Base-by-base conservation (phyloP, 768 basidiomycete species). In the Macrolepiota fuliginosa region DNA sequence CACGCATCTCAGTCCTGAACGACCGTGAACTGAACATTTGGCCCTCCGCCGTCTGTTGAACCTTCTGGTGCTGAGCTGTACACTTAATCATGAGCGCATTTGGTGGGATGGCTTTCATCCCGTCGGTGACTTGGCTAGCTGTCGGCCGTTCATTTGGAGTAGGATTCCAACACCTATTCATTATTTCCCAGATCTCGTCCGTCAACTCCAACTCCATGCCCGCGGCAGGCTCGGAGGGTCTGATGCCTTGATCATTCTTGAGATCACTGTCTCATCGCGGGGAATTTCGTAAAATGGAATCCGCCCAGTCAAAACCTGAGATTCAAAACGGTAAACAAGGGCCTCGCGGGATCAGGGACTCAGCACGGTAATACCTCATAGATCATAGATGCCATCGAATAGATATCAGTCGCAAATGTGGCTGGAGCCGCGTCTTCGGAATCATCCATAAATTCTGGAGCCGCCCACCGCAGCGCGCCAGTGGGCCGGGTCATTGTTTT, bases 211-310 rank as follows among this genome's bases (percentile, higher is more conserved):
- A 27, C 9, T 25, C 36, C 1, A 7, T 3, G 7, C 11, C 53
- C 17, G 65, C 54, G 12, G 37, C 17, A n/a, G 61, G 61, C 22
- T 24, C 37, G 12, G 53, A 32, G 19, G 69, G 70, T 12, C 42
- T 50, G 15, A 40, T 47, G 5, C 69, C 25, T 53, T 22, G 32
- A 54, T 54, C 2, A 71, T 62, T 37, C 63, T 62, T 2, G 61
- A 32, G 19, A 70, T 63, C 19, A 70, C 59, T 2, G 68, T 60
- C 2, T 54, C 40, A 12, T 67, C 69, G 7, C 63, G 66, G 4
- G 52, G 46, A 4, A 40, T 25, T 39, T 70, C 63, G 40, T 59
- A 56, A 47, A 68, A 71, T 3, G 70, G 70, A 12, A 68, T 46
- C 5, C 60, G 58, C 11, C 58, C 69, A 3, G 68, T 67, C 17